Base-by-base conservation (phyloP, 2,329 filamentous ascomycete genomes). In the Ophiostoma quercus region DNA sequence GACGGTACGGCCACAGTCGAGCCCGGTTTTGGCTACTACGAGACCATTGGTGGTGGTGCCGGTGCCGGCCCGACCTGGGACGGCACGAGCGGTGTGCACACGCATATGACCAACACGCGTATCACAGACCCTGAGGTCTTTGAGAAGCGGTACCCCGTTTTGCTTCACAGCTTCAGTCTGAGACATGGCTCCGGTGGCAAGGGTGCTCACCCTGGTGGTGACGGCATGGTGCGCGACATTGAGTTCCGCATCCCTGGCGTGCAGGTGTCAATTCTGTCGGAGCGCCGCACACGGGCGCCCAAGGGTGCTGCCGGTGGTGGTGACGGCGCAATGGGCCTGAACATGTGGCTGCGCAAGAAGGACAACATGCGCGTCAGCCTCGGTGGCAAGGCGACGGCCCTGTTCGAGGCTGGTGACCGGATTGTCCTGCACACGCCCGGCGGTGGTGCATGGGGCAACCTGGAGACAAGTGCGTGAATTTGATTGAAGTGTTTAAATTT, bases 341-440 rank as follows among this genome's bases (percentile, higher is more conserved):
- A 74, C 68, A 47, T 74, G 19, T 74, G 73, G n/a, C 68, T 70
- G 37, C 69, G 69, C 41, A 68, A 72, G 14, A 54, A 65, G 34
- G 32, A 51, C 32, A 68, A 63, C 22, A 68, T 71, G n/a, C 22
- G 14, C 66, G 84, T 88, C 72, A 87, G 86, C 71, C 75, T 88
- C 22, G 85, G 86, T 0, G 85, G 82, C 3, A 89, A 88, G 78
- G 87, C 87, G 69, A 87, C 85, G 1, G 85, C 85, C 1, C 79
- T 78, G 16, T 85, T 88, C 81, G 79, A 82, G 72, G 78, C 82
- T 1, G 87, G 87, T 0, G 87, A 89, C 76, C 79, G 85, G 11
- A 87, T 89, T 70, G 85, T 88, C 57, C 80, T 90, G 5, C 80
- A 82, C 71, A 89, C 87, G 9, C 87, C 87, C 16, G 87, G 87